Evolutionary conservation across 139 green algal species (phyloP), one percentile per base, ranked within the genome.

Genomic region (Mychonastes homosphaera): DNA sequence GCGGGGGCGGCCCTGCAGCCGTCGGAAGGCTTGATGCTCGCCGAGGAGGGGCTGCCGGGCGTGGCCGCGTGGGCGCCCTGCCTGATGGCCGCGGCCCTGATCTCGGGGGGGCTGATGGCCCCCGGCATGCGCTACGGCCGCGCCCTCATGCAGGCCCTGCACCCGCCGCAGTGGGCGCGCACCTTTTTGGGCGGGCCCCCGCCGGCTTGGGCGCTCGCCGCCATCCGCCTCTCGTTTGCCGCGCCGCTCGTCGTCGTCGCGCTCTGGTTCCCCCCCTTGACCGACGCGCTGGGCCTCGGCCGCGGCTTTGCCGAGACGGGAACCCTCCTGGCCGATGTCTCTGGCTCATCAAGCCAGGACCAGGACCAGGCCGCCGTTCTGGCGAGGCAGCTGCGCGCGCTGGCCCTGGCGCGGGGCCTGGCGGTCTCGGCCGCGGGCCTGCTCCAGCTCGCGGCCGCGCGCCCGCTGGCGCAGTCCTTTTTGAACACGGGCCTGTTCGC

Each of bases 31-130:
- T 7, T 55, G 23, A 6, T 36, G 3, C 24, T 29, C 24, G 13
- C 12, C 6, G 13, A 43, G 54, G 56, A 21, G 44, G 56, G n/a
- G 15, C 33, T 63, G n/a, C n/a, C n/a, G n/a, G n/a, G n/a, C n/a
- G n/a, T n/a, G n/a, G n/a, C n/a, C n/a, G n/a, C n/a, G n/a, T n/a
- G n/a, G n/a, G n/a, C n/a, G n/a, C n/a, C n/a, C n/a, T n/a, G n/a
- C n/a, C n/a, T n/a, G n/a, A n/a, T n/a, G n/a, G n/a, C n/a, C n/a
- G n/a, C n/a, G n/a, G n/a, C n/a, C n/a, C n/a, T n/a, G n/a, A n/a
- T n/a, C n/a, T n/a, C n/a, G n/a, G n/a, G n/a, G n/a, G n/a, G n/a
- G 30, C 56, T 63, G 43, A 32, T 63, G 43, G 46, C 56, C 2
- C 56, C 56, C 18, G 56, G 56, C 10, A 15, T 63, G 29, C 21